Conservation (phyloP, 129 eudicot genomes). For the Cynara cardunculus region DNA sequence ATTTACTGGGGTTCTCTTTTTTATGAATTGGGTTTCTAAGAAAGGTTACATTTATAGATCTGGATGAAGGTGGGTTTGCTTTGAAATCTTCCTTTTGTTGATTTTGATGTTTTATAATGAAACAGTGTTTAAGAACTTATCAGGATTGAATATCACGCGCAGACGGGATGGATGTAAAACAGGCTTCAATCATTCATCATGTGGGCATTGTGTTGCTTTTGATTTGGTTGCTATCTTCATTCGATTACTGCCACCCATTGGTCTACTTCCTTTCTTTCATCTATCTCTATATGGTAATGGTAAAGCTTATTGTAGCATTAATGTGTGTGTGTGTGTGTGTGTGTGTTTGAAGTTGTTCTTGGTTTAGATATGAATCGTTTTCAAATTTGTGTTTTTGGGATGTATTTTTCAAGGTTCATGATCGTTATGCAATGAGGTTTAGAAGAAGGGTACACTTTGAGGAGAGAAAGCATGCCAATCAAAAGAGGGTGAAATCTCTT, state of each 20-base stretch:
- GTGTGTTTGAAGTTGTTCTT: background rate
- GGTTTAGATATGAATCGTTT: background rate
- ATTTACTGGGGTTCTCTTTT: background rate
- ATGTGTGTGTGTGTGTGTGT: background rate
- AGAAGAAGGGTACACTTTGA: constrained; percentile 69
- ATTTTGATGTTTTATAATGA: background rate
- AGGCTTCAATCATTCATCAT: constrained; percentile 62
- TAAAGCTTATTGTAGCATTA: constrained; percentile 13
- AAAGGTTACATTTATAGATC: constrained; percentile 23
- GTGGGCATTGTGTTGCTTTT: constrained; percentile 61
- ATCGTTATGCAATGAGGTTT: constrained; percentile 66
- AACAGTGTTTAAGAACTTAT: background rate
- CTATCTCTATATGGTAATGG: constrained; percentile 71
- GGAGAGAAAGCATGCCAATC: constrained; percentile 68
- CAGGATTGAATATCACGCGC: background rate
- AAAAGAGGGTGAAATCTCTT: constrained; percentile 51
- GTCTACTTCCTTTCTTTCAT: constrained; percentile 56
- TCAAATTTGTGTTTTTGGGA: background rate
- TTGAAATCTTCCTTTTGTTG: constrained; percentile 2
- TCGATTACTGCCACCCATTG: constrained; percentile 49
- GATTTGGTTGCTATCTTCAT: constrained; percentile 57
- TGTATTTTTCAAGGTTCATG: constrained; percentile 55
- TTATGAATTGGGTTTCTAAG: constrained; percentile 14
- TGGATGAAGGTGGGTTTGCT: constrained; percentile 16
- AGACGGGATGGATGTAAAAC: constrained; percentile 40